These are phyloP conservation scores for Fusarium newnesense DNA, from an alignment of 2,329 filamentous ascomycete genomes.

Conservation along the genomic window DNA sequence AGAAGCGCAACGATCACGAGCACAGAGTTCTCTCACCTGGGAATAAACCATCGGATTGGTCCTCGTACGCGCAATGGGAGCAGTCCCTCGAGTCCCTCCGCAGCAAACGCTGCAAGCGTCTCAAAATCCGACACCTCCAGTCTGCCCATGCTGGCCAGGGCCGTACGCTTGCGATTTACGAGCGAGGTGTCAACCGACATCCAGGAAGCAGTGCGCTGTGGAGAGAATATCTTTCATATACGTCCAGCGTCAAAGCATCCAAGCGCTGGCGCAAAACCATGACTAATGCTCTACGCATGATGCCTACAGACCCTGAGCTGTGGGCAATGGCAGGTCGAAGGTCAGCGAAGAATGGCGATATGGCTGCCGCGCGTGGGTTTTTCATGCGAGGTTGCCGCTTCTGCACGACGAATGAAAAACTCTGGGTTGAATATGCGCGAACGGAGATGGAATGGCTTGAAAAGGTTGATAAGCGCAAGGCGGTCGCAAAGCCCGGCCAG, in stretches of 20 bases:
- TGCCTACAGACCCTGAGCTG: constrained; percentile 82
- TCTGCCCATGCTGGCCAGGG: constrained; percentile 79
- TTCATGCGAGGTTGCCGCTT: constrained; percentile 93
- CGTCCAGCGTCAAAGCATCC: constrained; percentile 72
- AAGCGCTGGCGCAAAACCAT: constrained; percentile 74
- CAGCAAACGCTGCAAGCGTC: constrained; percentile 81
- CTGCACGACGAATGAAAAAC: constrained; percentile 75
- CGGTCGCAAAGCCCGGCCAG: constrained; percentile 62
- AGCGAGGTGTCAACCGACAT: constrained; percentile 86
- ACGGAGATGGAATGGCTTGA: constrained; percentile 93
- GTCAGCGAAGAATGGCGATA: constrained; percentile 84
- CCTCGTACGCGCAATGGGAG: constrained; percentile 82
- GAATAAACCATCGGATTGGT: constrained; percentile 80
- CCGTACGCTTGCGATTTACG: constrained; percentile 88
- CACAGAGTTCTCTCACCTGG: constrained; percentile 88
- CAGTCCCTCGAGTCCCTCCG: constrained; percentile 78
- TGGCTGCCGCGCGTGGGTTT: constrained; percentile 83
- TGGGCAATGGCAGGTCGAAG: constrained; percentile 88
- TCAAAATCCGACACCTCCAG: constrained; percentile 76
- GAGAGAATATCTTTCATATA: constrained; percentile 90
- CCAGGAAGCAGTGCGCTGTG: constrained; percentile 84
- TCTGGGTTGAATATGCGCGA: constrained; percentile 93
- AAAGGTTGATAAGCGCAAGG: constrained; percentile 79
- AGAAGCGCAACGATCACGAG: constrained; percentile 92
- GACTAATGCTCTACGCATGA: constrained; percentile 80